Evolutionary conservation across 345 rosid genomes (phyloP).

Genomic region (Trapa incisa): DNA sequence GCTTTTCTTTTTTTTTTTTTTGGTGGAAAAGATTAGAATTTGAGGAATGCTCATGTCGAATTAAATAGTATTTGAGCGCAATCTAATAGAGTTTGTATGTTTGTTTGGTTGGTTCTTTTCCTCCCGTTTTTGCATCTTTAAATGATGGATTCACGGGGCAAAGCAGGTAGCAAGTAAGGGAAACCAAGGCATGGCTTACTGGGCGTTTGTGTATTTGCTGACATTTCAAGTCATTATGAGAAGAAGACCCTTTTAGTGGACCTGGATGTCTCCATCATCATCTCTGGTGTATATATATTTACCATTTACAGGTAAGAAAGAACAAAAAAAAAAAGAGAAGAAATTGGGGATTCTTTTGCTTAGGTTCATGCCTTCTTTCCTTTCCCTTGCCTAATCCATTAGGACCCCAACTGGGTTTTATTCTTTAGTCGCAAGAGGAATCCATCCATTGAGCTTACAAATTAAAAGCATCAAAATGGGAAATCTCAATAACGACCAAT

Average conservation of each 20-base stretch:
- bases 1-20: too few species aligned
- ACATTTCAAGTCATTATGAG: constrained; percentile 43
- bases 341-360: neutral
- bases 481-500: too few species aligned
- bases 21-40: too few species aligned
- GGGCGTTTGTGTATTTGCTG: constrained; percentile 56
- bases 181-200: constrained; percentile 44
- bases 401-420: neutral
- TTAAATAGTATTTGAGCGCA: neutral
- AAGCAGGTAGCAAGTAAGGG: constrained; percentile 57
- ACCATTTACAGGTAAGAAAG: constrained; percentile 13
- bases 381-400: neutral
- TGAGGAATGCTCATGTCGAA: too few species aligned
- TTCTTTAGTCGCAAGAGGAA: neutral
- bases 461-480: too few species aligned
- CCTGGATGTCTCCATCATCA: neutral
- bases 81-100: constrained; percentile 3
- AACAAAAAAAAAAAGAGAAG: neutral
- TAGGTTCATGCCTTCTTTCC: neutral
- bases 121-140: neutral
- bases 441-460: neutral
- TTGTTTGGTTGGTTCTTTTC: constrained; percentile 6
- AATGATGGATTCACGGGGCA: constrained; percentile 17
- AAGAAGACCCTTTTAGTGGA: constrained; percentile 41
- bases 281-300: constrained; percentile 21